Base-by-base conservation (phyloP, 1,284 basidiomycete genomes). In the Neonothopanus nambi region DNA sequence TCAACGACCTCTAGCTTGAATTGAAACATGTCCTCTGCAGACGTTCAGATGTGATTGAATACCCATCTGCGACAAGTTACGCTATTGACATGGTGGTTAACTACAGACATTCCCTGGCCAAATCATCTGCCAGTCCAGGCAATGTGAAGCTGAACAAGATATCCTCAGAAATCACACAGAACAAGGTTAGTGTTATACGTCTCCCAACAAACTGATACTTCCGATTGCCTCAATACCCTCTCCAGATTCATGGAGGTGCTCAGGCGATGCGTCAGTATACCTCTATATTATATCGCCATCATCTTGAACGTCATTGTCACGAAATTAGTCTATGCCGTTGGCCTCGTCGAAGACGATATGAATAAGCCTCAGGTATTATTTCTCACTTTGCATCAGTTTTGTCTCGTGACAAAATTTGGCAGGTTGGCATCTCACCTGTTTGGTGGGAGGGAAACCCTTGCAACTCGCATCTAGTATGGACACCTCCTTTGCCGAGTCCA, bases 401-500 rank as follows among this genome's bases (percentile, higher is more conserved):
- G 48, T 46, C 33, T 53, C 39, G 30, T 62, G 30, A 9, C 8
- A 33, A 13, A 13, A 33, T 8, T 33, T 33, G 30, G 13, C 30
- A 90, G 87, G 86, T 93, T 63, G 91, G 91, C 37, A 90, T 93
- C 62, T 88, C 87, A 33, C 85, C 89, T 2, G 79, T 93, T 49
- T 92, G 91, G 90, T 92, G 90, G 89, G 90, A 91, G 79, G 89
- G 90, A 23, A 93, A 92, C 65, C 89, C 90, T 5, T 93, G 90
- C 66, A 93, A 93, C 65, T 79, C 76, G 37, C 89, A 93, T 65
- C 76, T 92, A 37, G 88, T 88, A 65, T 61, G 79, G 17, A 17
- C 18, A 12, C 26, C 15, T 21, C 8, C 8, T 13, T 33, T 33
- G 9, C 30, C 35, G 5, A 48, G 20, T n/a, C n/a, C n/a, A n/a